Conservation (phyloP, 768 basidiomycete genomes). For the Leucocoprinus leucothites region DNA sequence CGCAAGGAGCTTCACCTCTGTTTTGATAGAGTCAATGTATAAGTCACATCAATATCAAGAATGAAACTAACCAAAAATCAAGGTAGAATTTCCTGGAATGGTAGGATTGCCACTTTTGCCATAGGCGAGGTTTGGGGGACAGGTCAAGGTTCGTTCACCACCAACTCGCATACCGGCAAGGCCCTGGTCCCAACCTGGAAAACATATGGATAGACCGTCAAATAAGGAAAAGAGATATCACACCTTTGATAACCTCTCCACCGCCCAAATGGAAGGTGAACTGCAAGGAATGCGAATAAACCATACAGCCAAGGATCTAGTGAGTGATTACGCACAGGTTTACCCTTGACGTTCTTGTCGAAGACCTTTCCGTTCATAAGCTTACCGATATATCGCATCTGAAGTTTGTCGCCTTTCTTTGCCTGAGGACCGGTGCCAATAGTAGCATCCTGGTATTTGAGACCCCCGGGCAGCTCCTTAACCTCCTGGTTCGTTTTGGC, state of each 20-base stretch:
- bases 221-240: conserved; percentile 12
- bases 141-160: conserved; percentile 79
- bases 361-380: conserved; percentile 72
- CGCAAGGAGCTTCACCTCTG: conserved; percentile 72
- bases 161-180: conserved; percentile 89
- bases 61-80: conserved; percentile 69
- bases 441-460: conserved; percentile 76
- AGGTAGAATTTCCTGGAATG: conserved; percentile 80
- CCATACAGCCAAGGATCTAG: neutral
- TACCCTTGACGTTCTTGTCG: conserved; percentile 80
- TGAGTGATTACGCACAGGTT: conserved; percentile 57
- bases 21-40: conserved; percentile 2
- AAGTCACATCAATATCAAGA: neutral
- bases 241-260: conserved; percentile 92
- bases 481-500: conserved; percentile 12
- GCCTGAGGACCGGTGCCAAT: conserved; percentile 81
- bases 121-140: conserved; percentile 70
- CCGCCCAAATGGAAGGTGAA: conserved; percentile 79
- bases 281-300: conserved; percentile 27
- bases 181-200: conserved; percentile 85
- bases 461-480: conserved; percentile 63
- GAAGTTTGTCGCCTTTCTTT: conserved; percentile 79
- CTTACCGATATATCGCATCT: conserved; percentile 94
- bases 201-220: neutral
- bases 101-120: conserved; percentile 55